phyloP scores from a whole-genome alignment of 805 yeast species.

The Yarrowia divulgata region DNA sequence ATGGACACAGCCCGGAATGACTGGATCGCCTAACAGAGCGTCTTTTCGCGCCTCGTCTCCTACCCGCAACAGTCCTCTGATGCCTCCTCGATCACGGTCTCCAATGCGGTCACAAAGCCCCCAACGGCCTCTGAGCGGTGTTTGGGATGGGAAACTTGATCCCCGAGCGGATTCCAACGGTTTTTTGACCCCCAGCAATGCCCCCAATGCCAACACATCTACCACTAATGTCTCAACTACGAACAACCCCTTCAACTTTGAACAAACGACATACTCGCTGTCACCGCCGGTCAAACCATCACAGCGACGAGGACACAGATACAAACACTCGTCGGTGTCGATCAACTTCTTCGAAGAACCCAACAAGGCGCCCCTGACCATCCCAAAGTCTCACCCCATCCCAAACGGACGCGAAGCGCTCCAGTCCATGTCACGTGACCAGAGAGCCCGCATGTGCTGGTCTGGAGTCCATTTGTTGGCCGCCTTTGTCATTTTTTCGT shows the following conservation, averaged over 20 bases:
- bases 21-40: constrained; percentile 23
- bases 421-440: constrained; percentile 64
- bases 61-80: constrained; percentile 4
- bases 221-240: too few species aligned
- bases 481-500: constrained; percentile 63
- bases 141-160: constrained; percentile 30
- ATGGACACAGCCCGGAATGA: constrained; percentile 18
- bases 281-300: constrained; percentile 45
- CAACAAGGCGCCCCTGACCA: constrained; percentile 64
- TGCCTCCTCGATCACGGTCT: constrained; percentile 29
- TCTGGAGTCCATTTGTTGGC: constrained; percentile 62
- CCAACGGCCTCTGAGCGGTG: constrained; percentile 13
- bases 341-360: constrained; percentile 97
- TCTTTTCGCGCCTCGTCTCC: constrained; percentile 13
- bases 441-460: constrained; percentile 65
- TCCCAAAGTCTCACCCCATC: constrained; percentile 72
- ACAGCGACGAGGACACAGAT: constrained; percentile 88
- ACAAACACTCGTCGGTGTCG: constrained; percentile 94
- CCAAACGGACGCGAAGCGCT: constrained; percentile 72
- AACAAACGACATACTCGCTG: constrained; percentile 56
- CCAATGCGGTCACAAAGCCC: constrained; percentile 35
- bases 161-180: constrained; percentile 21
- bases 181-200: constrained; percentile 6
- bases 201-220: not conserved
- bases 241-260: constrained; percentile 75